Conservation (phyloP, 371 early-diverging fungal species). For the Mucor lusitanicus region DNA sequence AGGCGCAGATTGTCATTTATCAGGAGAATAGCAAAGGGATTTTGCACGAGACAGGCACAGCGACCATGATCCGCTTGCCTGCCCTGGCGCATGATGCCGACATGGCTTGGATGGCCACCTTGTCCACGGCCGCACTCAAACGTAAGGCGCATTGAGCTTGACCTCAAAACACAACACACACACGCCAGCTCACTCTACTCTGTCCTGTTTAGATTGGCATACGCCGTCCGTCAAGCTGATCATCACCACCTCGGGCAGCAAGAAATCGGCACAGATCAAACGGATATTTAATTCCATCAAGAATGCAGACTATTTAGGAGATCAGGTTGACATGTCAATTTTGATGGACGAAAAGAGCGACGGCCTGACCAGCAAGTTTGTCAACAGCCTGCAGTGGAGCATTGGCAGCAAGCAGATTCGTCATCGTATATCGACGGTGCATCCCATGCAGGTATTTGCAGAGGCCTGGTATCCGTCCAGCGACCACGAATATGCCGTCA, state of each 20-base stretch:
- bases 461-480: slow-evolving; percentile 67
- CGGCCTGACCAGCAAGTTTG: slow-evolving; percentile 49
- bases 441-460: slow-evolving; percentile 57
- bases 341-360: slow-evolving; percentile 60
- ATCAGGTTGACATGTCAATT: slow-evolving; percentile 54
- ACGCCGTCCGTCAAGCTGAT: slow-evolving; percentile 6
- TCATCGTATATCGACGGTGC: slow-evolving; percentile 57
- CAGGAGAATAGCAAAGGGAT: slow-evolving; percentile 21
- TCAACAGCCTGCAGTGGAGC: slow-evolving; percentile 52
- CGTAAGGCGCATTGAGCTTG: slow-evolving; percentile 47
- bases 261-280: background rate
- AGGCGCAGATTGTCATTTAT: slow-evolving; percentile 16
- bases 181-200: background rate
- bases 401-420: slow-evolving; percentile 52
- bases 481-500: slow-evolving; percentile 59
- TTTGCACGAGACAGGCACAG: slow-evolving; percentile 1
- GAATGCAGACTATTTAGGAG: slow-evolving; percentile 57
- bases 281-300: slow-evolving; percentile 11
- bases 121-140: slow-evolving; percentile 52
- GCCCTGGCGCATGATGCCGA: background rate
- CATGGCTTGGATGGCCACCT: slow-evolving; percentile 50
- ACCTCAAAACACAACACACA: slow-evolving; percentile 23
- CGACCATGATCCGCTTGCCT: slow-evolving; percentile 6
- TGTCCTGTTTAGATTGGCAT: slow-evolving; percentile 14
- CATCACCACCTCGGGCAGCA: background rate